Evolutionary conservation across 1,139 yeast species (phyloP).

Genomic region (Suhomyces coccinellae): DNA sequence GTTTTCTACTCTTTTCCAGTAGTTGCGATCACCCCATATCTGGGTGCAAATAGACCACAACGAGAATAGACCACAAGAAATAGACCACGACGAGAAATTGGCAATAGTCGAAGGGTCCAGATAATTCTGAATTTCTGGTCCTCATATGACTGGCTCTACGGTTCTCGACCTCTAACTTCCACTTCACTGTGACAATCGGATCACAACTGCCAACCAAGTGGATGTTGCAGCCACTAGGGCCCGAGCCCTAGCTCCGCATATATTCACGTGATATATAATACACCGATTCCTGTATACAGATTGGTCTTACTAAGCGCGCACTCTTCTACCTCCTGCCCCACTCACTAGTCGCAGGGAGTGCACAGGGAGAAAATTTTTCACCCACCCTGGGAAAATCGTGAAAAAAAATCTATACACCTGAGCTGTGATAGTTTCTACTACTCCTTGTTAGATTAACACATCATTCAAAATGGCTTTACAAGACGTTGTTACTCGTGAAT

Average conservation of each 20-base stretch:
- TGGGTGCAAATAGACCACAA: background rate
- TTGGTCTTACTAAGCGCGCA: background rate
- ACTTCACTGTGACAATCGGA: too few relatives aligned
- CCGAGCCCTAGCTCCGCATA: conserved; percentile 5
- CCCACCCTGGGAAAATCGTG: conserved; percentile 10
- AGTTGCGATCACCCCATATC: background rate
- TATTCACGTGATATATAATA: conserved; percentile 2
- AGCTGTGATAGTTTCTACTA: conserved; percentile 12
- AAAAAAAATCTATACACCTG: conserved; percentile 11
- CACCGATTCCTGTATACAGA: conserved; percentile 4
- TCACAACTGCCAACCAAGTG: background rate
- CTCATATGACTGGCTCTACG: too few relatives aligned
- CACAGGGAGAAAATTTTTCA: conserved; percentile 15
- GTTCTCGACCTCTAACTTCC: too few relatives aligned
- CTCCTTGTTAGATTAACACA: conserved; percentile 16
- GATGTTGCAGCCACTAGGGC: conserved; percentile 9
- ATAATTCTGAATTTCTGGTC: too few relatives aligned
- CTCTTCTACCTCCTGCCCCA: background rate
- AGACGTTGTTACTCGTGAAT: conserved; percentile 99
- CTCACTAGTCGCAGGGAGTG: conserved; percentile 11
- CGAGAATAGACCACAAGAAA: background rate
- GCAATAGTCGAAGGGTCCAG: too few relatives aligned
- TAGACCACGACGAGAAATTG: too few relatives aligned
- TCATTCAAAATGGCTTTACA: conserved; percentile 79
- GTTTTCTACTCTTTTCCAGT: too few relatives aligned